These are phyloP conservation scores for Carex kokanica DNA, from an alignment of 176 grass and related monocot species.

Conservation along the genomic window DNA sequence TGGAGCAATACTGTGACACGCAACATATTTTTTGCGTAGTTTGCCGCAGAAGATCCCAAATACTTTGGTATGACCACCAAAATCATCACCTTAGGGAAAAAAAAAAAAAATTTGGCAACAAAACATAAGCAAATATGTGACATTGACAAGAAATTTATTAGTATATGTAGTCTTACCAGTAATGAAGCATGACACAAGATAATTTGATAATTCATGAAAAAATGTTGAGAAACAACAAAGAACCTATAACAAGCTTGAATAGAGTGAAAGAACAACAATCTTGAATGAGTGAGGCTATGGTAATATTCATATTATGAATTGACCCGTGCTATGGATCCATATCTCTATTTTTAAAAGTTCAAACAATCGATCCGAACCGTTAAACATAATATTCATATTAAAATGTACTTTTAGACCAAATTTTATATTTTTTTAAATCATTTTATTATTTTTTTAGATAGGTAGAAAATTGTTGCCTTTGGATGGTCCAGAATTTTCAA, in stretches of 20 bases:
- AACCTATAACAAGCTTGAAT: background rate
- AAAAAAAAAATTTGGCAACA: conserved; percentile 10
- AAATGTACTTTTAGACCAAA: too few relatives aligned
- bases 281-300: background rate
- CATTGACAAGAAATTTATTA: background rate
- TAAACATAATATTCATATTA: too few relatives aligned
- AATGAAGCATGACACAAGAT: background rate
- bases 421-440: too few relatives aligned
- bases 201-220: background rate
- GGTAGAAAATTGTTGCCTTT: too few relatives aligned
- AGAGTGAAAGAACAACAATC: background rate
- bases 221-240: background rate
- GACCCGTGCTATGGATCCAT: too few relatives aligned
- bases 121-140: background rate
- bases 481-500: too few relatives aligned
- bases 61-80: conserved; percentile 74
- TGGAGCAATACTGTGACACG: conserved; percentile 85
- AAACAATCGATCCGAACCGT: too few relatives aligned
- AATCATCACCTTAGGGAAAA: conserved; percentile 77
- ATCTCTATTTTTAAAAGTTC: too few relatives aligned
- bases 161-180: background rate
- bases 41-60: conserved; percentile 76
- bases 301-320: too few relatives aligned
- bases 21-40: conserved; percentile 91
- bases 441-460: too few relatives aligned